Conservation (phyloP, 2,329 filamentous ascomycete genomes). For the Talaromyces verruculosus region DNA sequence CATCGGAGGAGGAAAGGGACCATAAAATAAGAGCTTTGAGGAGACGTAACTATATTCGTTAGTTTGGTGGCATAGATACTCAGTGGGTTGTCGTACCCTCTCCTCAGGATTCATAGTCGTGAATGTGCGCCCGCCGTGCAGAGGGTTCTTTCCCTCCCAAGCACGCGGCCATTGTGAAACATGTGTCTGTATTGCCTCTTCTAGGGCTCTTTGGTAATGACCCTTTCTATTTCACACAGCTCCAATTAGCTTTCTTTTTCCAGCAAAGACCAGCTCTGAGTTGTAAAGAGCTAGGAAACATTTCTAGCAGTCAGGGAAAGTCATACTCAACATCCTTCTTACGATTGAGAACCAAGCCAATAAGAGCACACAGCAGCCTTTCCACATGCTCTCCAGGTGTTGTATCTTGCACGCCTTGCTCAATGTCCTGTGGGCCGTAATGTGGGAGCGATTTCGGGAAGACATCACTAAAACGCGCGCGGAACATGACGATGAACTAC, state of each 20-base stretch:
- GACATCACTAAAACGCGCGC: conserved; percentile 84
- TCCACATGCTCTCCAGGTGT: conserved; percentile 82
- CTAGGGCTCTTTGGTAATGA: conserved; percentile 88
- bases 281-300: background rate
- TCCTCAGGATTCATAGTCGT: conserved; percentile 76
- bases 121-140: conserved; percentile 79
- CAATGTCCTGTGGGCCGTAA: conserved; percentile 92
- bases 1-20: conserved; percentile 85
- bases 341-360: conserved; percentile 86
- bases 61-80: conserved; percentile 7
- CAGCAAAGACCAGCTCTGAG: background rate
- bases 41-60: conserved; percentile 66
- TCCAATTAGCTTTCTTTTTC: conserved; percentile 32
- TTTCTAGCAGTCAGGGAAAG: conserved; percentile 26
- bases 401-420: conserved; percentile 75
- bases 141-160: conserved; percentile 81
- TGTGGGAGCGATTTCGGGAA: conserved; percentile 85
- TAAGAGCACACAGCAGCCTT: conserved; percentile 81
- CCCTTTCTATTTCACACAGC: conserved; percentile 63
- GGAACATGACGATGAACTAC: conserved; percentile 97
- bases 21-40: conserved; percentile 82
- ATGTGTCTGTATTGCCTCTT: conserved; percentile 85
- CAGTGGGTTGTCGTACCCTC: conserved; percentile 59
- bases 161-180: conserved; percentile 81
- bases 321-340: conserved; percentile 98